Evolutionary conservation across 2,329 filamentous ascomycete genomes (phyloP), one percentile per base, ranked within the genome.

Genomic region (Colletotrichum brevisporum): DNA sequence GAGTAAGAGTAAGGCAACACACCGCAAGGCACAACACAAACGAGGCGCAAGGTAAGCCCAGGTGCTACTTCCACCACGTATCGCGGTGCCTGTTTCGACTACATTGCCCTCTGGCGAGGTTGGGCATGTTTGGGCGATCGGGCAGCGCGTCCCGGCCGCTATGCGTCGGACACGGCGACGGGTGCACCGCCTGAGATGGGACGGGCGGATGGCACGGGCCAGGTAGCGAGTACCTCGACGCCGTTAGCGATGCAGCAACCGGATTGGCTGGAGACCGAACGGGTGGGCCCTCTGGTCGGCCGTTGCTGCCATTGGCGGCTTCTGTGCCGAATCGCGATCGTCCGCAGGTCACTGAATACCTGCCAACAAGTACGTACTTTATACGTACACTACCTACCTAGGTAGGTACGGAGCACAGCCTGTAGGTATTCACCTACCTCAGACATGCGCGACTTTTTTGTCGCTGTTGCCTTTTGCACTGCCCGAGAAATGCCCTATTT

Each of bases 111-210:
- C 24, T 36, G 3, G 43, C 43, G 45, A 39, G 67, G 67, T 61
- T 69, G 62, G 62, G 67, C 67, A 54, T 69, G 62, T 50, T 61
- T 16, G 15, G 62, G 67, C 50, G 15, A 53, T 65, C 43, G 41
- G 65, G 65, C 65, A 54, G 58, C 26, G 43, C 16, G n/a, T 18
- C 39, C 27, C 21, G 65, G 59, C 53, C 43, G 24, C 54, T 18
- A 60, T 18, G 43, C 31, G 21, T 60, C 48, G 16, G 45, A 39
- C 18, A 60, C 26, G 55, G 55, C 55, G 55, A 56, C n/a, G 55
- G 58, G 58, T 63, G 43, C 26, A 53, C 36, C 24, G 12, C 13
- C 18, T 43, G 51, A 24, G 31, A 45, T 6, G 27, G 27, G n/a
- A 26, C 21, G 52, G 47, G 18, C 16, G 21, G 26, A 6, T 36